Conservation (phyloP, 2,329 filamentous ascomycete genomes). For the Fusarium multiceps region DNA sequence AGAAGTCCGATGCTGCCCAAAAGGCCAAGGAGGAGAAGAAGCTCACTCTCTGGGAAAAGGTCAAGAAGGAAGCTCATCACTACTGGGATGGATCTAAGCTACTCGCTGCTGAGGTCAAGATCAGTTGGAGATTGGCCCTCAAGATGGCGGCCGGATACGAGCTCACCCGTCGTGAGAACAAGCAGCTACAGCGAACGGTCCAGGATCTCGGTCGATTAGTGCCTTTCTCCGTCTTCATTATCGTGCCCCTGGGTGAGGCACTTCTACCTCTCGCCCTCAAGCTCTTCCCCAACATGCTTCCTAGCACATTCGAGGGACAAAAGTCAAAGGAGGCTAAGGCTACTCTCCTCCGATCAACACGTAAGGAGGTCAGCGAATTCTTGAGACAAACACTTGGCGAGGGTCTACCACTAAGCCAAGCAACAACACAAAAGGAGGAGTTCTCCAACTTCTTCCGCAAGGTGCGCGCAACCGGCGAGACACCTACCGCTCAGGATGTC, state of each 20-base stretch:
- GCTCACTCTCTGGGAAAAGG: slow-evolving; percentile 87
- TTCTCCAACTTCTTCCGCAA: slow-evolving; percentile 98
- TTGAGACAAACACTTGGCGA: slow-evolving; percentile 89
- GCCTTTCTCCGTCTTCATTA: slow-evolving; percentile 96
- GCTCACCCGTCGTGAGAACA: slow-evolving; percentile 90
- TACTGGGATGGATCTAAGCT: slow-evolving; percentile 99
- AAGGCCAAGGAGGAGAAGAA: slow-evolving; percentile 81
- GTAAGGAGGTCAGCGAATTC: slow-evolving; percentile 94
- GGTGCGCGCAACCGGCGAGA: slow-evolving; percentile 89
- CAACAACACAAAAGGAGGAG: slow-evolving; percentile 90
- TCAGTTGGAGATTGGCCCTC: slow-evolving; percentile 88
- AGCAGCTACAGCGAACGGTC: slow-evolving; percentile 92
- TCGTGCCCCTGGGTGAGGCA: slow-evolving; percentile 95
- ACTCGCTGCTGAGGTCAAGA: slow-evolving; percentile 89
- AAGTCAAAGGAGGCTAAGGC: slow-evolving; percentile 92
- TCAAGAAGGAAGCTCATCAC: slow-evolving; percentile 92
- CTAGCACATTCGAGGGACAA: slow-evolving; percentile 95
- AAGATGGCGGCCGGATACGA: slow-evolving; percentile 99
- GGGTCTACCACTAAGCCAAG: slow-evolving; percentile 85
- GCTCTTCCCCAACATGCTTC: slow-evolving; percentile 96
- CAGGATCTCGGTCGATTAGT: slow-evolving; percentile 93
- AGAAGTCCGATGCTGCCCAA: slow-evolving; percentile 68
- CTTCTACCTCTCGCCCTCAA: slow-evolving; percentile 91
- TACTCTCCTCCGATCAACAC: slow-evolving; percentile 80
- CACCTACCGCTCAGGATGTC: slow-evolving; percentile 87